Percentiles rank a stretch among this genome's conserved stretches.
Evolutionary conservation across 192 early-diverging fungal species (phyloP).

Genomic region (Funneliformis geosporum): DNA sequence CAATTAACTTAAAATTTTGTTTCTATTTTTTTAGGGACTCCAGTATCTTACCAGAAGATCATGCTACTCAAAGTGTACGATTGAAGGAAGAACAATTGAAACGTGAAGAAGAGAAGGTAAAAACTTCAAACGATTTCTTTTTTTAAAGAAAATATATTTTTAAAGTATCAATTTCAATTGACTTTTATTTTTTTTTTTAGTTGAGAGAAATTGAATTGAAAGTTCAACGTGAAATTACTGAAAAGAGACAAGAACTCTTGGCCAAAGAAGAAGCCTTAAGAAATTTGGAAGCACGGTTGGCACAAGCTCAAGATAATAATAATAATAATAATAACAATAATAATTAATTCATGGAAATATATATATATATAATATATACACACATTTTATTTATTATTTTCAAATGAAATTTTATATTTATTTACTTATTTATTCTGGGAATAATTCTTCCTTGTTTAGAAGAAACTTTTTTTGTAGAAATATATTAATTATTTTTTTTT

Average conservation of each 20-base stretch:
- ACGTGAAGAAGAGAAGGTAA: slow-evolving; percentile 56
- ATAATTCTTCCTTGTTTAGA: no score
- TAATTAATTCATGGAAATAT: no score
- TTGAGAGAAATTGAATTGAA: slow-evolving; percentile 54
- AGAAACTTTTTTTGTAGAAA: no score
- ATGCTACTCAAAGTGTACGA: slow-evolving; percentile 35
- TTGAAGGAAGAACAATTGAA: slow-evolving; percentile 57
- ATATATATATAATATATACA: no score
- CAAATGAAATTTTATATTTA: no score
- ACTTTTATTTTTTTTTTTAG: slow-evolving; percentile 9
- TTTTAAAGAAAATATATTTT: neutral
- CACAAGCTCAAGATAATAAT: slow-evolving; percentile 38
- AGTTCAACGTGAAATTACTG: slow-evolving; percentile 56
- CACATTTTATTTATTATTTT: no score
- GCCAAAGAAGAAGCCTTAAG: slow-evolving; percentile 58
- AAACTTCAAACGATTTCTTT: neutral
- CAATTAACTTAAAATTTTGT: neutral
- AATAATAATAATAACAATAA: neutral
- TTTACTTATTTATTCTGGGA: no score
- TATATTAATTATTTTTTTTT: no score
- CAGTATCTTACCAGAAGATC: slow-evolving; percentile 26
- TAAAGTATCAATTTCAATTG: neutral
- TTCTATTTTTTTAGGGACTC: neutral
- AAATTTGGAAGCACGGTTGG: slow-evolving; percentile 49
- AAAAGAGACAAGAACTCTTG: slow-evolving; percentile 58